phyloP scores from a whole-genome alignment of 2,329 filamentous ascomycete species.

The Pestalotiopsis fici region DNA sequence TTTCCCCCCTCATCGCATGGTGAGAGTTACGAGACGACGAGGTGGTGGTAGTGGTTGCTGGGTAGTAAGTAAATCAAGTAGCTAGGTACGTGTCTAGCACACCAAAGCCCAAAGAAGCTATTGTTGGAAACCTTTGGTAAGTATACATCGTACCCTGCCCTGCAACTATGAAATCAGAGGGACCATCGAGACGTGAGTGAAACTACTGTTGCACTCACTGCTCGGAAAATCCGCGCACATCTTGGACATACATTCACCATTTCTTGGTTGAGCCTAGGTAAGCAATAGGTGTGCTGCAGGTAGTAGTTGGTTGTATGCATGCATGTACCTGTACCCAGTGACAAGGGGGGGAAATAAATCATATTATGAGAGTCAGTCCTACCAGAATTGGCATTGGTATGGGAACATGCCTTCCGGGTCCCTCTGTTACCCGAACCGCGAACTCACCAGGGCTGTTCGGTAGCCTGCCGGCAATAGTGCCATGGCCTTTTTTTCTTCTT shows the following conservation, averaged over 20 bases:
- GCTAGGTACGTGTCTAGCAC: too few relatives aligned
- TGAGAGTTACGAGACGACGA: not conserved
- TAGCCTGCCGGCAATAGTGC: conserved; percentile 6
- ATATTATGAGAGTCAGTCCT: not conserved
- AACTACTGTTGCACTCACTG: not conserved
- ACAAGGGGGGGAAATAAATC: not conserved
- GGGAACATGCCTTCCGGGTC: not conserved
- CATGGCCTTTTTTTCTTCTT: too few relatives aligned
- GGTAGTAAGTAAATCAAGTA: too few relatives aligned
- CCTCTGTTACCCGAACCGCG: conserved; percentile 5
- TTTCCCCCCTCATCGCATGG: not conserved
- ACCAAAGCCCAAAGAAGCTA: too few relatives aligned
- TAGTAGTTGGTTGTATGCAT: too few relatives aligned
- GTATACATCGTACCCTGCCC: too few relatives aligned
- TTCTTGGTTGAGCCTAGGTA: too few relatives aligned
- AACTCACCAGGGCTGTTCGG: conserved; percentile 6
- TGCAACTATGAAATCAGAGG: not conserved
- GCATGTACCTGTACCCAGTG: not conserved
- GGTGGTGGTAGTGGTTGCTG: not conserved
- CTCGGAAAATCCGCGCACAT: not conserved
- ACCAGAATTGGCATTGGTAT: not conserved
- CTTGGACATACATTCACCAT: too few relatives aligned
- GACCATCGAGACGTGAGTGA: not conserved
- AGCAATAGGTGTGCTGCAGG: too few relatives aligned
- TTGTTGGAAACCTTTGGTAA: too few relatives aligned